Conservation (phyloP, 2,329 filamentous ascomycete species). For the Aspergillus udagawae region DNA sequence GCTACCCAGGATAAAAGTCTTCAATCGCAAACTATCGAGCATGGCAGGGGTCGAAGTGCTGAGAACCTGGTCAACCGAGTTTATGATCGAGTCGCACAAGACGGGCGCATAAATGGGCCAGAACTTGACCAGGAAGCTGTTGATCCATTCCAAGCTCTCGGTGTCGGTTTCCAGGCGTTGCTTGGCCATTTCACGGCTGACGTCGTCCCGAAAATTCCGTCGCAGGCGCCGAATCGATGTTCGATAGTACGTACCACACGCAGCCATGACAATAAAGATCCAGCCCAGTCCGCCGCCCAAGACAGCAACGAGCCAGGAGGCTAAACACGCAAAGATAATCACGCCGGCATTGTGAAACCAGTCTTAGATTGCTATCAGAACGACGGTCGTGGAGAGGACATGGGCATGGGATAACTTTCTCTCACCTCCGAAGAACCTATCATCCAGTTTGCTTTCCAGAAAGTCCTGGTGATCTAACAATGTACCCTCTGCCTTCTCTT, state of each 20-base stretch:
- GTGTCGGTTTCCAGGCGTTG: constrained; percentile 82
- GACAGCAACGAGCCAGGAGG: constrained; percentile 84
- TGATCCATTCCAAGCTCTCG: constrained; percentile 97
- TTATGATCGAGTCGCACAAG: constrained; percentile 85
- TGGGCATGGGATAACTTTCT: background rate
- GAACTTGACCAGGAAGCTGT: constrained; percentile 97
- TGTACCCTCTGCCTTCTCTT: constrained; percentile 55
- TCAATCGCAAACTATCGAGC: constrained; percentile 87
- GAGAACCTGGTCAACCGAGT: constrained; percentile 90
- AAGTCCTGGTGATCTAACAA: constrained; percentile 84
- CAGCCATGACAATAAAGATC: constrained; percentile 89
- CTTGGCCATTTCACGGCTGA: constrained; percentile 83
- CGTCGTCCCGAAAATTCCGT: constrained; percentile 92
- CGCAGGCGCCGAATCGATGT: constrained; percentile 91
- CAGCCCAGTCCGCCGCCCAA: constrained; percentile 88
- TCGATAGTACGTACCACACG: constrained; percentile 91
- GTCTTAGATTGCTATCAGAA: constrained; percentile 51
- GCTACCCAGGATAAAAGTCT: constrained; percentile 87
- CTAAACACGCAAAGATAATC: constrained; percentile 86
- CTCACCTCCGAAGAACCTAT: constrained; percentile 84
- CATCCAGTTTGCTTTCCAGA: constrained; percentile 76
- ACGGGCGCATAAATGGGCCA: constrained; percentile 99
- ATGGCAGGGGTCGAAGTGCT: constrained; percentile 89
- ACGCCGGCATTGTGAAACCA: constrained; percentile 98
- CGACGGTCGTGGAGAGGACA: background rate